Percentiles rank a stretch among this genome's conserved stretches.
Evolutionary conservation across 805 yeast species (phyloP).

Genomic region (Cyberlindnera mycetangii): DNA sequence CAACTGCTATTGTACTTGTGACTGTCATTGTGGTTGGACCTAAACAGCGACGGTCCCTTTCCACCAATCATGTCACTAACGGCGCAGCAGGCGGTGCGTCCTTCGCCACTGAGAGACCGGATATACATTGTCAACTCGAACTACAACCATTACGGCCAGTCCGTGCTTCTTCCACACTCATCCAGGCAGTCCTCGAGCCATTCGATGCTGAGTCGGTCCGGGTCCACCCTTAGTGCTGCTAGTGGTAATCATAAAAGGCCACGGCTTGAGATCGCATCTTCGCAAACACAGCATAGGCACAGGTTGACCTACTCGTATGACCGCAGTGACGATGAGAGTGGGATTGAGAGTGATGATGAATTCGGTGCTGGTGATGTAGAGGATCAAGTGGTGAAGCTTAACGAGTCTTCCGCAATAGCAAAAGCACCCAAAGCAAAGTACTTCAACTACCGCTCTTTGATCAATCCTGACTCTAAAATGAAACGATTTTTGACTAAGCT

Average conservation of each 20-base stretch:
- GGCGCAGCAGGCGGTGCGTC: no score
- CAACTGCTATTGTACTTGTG: no score
- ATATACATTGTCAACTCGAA: conserved; percentile 35
- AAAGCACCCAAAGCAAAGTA: background rate
- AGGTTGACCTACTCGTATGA: background rate
- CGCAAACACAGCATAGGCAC: background rate
- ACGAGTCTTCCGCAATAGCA: background rate
- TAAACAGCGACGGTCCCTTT: no score
- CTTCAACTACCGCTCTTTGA: conserved; percentile 22
- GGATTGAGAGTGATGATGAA: background rate
- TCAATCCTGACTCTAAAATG: conserved; percentile 21
- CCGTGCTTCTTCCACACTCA: conserved; percentile 24
- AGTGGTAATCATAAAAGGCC: background rate
- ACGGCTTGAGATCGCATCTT: background rate
- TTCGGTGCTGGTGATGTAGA: conserved; percentile 4
- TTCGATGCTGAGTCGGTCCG: background rate
- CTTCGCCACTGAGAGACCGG: conserved; percentile 3
- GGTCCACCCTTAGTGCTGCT: conserved; percentile 4
- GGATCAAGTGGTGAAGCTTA: conserved; percentile 6
- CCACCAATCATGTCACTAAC: no score
- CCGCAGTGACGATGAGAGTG: background rate
- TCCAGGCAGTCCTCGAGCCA: background rate
- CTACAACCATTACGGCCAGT: conserved; percentile 38
- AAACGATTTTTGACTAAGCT: conserved; percentile 29
- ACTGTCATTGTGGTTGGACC: no score